Percentiles rank a stretch among this genome's conserved stretches.
phyloP scores from a whole-genome alignment of 352 stramenopile species.

The Phytophthora boehmeriae region DNA sequence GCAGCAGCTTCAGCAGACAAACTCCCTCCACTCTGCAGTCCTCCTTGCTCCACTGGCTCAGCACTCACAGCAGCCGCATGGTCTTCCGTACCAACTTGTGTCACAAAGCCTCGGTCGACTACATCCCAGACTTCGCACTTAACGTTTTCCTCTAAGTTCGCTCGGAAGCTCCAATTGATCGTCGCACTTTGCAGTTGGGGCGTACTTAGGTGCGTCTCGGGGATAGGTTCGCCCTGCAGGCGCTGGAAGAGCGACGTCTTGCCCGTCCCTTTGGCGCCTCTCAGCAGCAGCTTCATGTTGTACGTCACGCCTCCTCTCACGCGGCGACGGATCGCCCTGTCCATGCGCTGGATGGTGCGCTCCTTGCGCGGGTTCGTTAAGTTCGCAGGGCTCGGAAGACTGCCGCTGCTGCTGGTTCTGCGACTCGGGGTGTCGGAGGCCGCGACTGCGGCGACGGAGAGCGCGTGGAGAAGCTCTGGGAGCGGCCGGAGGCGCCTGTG shows the following conservation, averaged over 20 bases:
- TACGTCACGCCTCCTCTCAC: conserved; percentile 86
- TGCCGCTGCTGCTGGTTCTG: no score
- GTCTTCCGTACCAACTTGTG: conserved; percentile 11
- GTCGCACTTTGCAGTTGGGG: conserved; percentile 87
- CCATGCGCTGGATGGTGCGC: conserved; percentile 81
- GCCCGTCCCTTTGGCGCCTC: conserved; percentile 81
- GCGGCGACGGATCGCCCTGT: conserved; percentile 78
- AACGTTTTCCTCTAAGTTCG: conserved; percentile 77
- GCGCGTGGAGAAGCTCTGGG: conserved; percentile 51
- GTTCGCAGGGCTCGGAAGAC: no score
- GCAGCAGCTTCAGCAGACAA: conserved; percentile 30
- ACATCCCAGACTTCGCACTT: conserved; percentile 93
- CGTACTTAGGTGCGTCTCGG: conserved; percentile 69
- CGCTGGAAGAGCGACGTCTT: conserved; percentile 91
- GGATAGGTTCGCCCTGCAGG: conserved; percentile 81
- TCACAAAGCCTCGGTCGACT: conserved; percentile 79
- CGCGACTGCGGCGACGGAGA: conserved; percentile 28
- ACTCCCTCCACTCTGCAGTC: conserved; percentile 18
- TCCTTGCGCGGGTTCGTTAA: conserved; percentile 45
- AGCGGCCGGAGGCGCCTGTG: conserved; percentile 31
- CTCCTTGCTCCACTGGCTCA: conserved; percentile 18
- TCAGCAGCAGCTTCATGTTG: conserved; percentile 93
- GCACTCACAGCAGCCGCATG: background rate
- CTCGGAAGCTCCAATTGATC: conserved; percentile 86
- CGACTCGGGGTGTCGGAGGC: no score